Evolutionary conservation across 306 rosid genomes (phyloP).

Genomic region (Prunus dulcis): DNA sequence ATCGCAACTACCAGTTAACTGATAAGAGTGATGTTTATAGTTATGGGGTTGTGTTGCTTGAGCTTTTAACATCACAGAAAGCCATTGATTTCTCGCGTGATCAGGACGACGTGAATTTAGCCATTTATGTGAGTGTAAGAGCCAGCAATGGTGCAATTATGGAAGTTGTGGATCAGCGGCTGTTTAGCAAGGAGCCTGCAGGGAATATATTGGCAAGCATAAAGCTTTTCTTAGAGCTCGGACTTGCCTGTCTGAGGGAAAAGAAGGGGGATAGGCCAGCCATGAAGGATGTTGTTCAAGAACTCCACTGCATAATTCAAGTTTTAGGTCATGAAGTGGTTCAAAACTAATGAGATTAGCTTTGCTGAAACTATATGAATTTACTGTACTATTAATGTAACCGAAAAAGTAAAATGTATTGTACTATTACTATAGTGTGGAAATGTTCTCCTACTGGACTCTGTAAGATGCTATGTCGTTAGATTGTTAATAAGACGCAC

Average conservation of each 20-base stretch:
- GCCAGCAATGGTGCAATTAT: conserved; percentile 44
- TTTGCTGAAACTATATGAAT: background rate
- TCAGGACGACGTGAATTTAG: conserved; percentile 69
- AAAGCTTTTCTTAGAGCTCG: conserved; percentile 64
- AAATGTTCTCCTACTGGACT: background rate
- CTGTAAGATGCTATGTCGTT: too few species aligned
- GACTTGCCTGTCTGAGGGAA: conserved; percentile 74
- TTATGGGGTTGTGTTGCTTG: conserved; percentile 85
- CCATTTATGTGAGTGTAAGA: conserved; percentile 55
- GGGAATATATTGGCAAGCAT: conserved; percentile 41
- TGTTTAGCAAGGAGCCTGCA: conserved; percentile 33
- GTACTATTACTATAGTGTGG: too few species aligned
- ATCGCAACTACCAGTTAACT: conserved; percentile 72
- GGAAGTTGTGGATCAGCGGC: conserved; percentile 61
- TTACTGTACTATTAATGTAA: background rate
- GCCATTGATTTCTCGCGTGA: conserved; percentile 79
- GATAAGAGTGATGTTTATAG: conserved; percentile 98
- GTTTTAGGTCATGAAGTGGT: conserved; percentile 32
- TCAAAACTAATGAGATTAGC: conserved; percentile 9
- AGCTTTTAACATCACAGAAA: conserved; percentile 79
- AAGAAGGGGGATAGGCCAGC: conserved; percentile 82
- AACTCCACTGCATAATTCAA: conserved; percentile 55
- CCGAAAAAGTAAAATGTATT: too few species aligned
- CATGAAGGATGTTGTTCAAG: conserved; percentile 73
- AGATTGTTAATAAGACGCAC: background rate